phyloP scores from a whole-genome alignment of 495 filamentous ascomycete species.

The Aspergillus wentii region DNA sequence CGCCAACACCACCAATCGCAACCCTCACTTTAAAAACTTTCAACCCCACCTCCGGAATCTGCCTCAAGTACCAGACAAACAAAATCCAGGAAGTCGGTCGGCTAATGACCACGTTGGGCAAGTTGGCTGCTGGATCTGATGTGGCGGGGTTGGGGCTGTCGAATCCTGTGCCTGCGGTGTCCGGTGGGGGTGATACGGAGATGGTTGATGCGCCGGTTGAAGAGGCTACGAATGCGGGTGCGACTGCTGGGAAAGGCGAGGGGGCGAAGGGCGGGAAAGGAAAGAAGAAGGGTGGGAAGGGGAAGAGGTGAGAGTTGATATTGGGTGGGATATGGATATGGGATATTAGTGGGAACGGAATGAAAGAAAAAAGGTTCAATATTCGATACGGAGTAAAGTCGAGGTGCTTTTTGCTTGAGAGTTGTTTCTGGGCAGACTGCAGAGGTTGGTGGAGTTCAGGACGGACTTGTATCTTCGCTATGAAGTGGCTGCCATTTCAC shows the following conservation, averaged over 20 bases:
- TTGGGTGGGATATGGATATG: constrained; percentile 13
- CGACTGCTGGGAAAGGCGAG: constrained; percentile 10
- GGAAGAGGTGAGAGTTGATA: constrained; percentile 23
- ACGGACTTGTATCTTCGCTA: too few species aligned
- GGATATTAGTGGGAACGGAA: not conserved
- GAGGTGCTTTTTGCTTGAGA: not conserved
- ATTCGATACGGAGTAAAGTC: too few species aligned
- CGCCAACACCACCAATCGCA: constrained; percentile 43
- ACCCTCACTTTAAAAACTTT: constrained; percentile 82
- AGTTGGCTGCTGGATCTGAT: constrained; percentile 50
- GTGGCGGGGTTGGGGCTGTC: constrained; percentile 56
- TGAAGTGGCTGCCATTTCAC: too few species aligned
- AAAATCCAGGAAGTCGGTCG: constrained; percentile 87
- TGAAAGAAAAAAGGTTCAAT: too few species aligned
- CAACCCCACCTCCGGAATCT: constrained; percentile 73
- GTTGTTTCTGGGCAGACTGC: not conserved
- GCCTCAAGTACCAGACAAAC: constrained; percentile 85
- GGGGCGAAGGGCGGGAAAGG: constrained; percentile 22
- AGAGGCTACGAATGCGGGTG: constrained; percentile 8
- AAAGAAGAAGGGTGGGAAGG: constrained; percentile 24
- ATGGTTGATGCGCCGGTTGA: constrained; percentile 30
- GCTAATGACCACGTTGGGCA: constrained; percentile 68
- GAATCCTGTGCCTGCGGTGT: constrained; percentile 19
- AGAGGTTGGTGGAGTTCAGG: too few species aligned
- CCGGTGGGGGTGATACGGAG: constrained; percentile 28